These are phyloP conservation scores for Musa balbisiana DNA, from an alignment of 202 grass and related monocot genomes.

Conservation along the genomic window DNA sequence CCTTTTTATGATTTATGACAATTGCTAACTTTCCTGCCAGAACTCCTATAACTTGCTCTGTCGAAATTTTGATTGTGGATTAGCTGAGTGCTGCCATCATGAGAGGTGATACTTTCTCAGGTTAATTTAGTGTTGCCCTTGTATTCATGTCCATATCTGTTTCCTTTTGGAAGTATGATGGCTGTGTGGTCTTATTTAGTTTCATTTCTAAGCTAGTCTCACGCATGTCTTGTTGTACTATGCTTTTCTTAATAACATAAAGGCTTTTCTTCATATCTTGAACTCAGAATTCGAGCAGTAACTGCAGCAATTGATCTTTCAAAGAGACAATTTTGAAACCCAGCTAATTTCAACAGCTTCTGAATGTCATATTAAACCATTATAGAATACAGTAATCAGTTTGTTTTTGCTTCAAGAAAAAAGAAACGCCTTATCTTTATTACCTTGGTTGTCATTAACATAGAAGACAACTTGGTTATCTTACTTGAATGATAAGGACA, in stretches of 20 bases:
- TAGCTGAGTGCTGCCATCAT: constrained; percentile 89
- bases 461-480: too few species aligned
- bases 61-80: constrained; percentile 68
- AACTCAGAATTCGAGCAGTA: too few species aligned
- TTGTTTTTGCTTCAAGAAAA: too few species aligned
- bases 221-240: neutral
- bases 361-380: too few species aligned
- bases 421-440: too few species aligned
- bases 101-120: constrained; percentile 37
- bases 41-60: constrained; percentile 83
- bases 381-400: too few species aligned
- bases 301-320: too few species aligned
- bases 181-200: neutral
- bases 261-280: too few species aligned
- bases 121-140: neutral
- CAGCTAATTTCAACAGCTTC: too few species aligned
- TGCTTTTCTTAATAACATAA: neutral
- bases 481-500: too few species aligned
- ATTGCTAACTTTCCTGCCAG: constrained; percentile 27
- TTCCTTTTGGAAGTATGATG: neutral
- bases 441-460: too few species aligned
- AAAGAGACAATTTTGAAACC: too few species aligned
- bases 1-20: neutral
- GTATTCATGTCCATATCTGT: neutral
- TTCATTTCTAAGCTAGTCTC: neutral